phyloP scores from a whole-genome alignment of 139 green algal species.

The Picochlorum sp. region DNA sequence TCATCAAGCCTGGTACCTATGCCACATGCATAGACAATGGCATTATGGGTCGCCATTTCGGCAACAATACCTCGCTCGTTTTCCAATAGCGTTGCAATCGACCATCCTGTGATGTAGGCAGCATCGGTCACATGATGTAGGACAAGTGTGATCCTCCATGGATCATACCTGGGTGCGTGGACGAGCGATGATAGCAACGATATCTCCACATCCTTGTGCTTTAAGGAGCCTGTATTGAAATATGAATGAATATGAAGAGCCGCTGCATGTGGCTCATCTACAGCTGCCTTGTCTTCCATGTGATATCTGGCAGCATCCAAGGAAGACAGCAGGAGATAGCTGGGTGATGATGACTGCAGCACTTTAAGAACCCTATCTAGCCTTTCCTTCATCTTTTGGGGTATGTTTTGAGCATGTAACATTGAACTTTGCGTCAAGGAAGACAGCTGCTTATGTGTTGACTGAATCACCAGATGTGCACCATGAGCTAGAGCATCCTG shows the following conservation, averaged over 20 bases:
- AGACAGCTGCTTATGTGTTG: slow-evolving; percentile 85
- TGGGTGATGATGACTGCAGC: slow-evolving; percentile 69
- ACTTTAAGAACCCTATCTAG: slow-evolving; percentile 32
- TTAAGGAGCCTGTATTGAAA: neutral
- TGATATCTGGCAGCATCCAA: slow-evolving; percentile 70
- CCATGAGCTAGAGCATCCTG: slow-evolving; percentile 46
- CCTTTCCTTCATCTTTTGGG: neutral
- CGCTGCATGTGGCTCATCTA: slow-evolving; percentile 23
- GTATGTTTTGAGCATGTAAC: slow-evolving; percentile 55
- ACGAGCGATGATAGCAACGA: neutral
- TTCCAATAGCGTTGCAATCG: slow-evolving; percentile 45
- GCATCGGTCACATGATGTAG: slow-evolving; percentile 16
- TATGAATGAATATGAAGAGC: slow-evolving; percentile 10
- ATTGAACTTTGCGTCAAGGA: slow-evolving; percentile 87
- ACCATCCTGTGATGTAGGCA: slow-evolving; percentile 39
- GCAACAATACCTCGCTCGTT: slow-evolving; percentile 48
- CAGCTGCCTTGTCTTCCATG: slow-evolving; percentile 21
- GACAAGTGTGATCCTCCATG: slow-evolving; percentile 61
- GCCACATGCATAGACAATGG: slow-evolving; percentile 66
- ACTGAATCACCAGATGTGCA: slow-evolving; percentile 84
- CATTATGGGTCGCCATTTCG: slow-evolving; percentile 62
- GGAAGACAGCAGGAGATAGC: slow-evolving; percentile 85
- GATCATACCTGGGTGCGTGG: slow-evolving; percentile 40
- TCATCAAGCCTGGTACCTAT: slow-evolving; percentile 42
- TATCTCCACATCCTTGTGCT: neutral